A percentile compares a stretch with the other conserved stretches of the same genome.
These are phyloP conservation scores for Auricularia sp. DNA, from an alignment of 768 basidiomycete genomes.

Conservation along the genomic window DNA sequence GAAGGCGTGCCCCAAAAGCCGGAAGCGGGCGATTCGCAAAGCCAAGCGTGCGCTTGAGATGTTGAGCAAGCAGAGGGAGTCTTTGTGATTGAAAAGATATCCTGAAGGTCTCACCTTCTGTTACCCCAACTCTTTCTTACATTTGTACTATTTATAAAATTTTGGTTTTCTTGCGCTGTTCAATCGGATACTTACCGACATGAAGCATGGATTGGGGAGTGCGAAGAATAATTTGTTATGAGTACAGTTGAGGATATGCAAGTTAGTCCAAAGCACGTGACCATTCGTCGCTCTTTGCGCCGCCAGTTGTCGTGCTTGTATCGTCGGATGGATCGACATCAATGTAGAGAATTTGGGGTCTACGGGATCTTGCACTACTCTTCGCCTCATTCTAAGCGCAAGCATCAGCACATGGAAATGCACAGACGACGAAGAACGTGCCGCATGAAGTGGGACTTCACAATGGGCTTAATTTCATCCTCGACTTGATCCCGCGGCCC, in stretches of 20 bases:
- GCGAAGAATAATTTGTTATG: too few species aligned
- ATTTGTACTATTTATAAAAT: not conserved
- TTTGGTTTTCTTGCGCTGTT: not conserved
- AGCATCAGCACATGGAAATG: not conserved
- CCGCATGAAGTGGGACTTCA: not conserved
- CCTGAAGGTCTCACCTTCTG: not conserved
- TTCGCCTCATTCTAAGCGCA: not conserved
- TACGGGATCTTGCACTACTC: not conserved
- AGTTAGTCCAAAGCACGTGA: not conserved
- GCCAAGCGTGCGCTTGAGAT: slow-evolving; percentile 2
- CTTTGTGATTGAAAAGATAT: not conserved
- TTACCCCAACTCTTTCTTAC: not conserved
- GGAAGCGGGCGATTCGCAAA: slow-evolving; percentile 5
- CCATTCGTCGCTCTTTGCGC: not conserved
- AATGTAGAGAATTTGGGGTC: not conserved
- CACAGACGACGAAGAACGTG: not conserved
- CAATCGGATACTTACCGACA: too few species aligned
- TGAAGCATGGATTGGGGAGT: too few species aligned
- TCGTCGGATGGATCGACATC: not conserved
- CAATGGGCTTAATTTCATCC: not conserved
- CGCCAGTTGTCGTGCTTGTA: not conserved
- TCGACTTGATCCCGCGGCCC: slow-evolving; percentile 1
- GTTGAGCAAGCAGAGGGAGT: not conserved
- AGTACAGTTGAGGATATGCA: too few species aligned
- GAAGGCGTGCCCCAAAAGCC: slow-evolving; percentile 1